Evolutionary conservation across 148 eudicot species (phyloP).

Genomic region (Chenopodium album): DNA sequence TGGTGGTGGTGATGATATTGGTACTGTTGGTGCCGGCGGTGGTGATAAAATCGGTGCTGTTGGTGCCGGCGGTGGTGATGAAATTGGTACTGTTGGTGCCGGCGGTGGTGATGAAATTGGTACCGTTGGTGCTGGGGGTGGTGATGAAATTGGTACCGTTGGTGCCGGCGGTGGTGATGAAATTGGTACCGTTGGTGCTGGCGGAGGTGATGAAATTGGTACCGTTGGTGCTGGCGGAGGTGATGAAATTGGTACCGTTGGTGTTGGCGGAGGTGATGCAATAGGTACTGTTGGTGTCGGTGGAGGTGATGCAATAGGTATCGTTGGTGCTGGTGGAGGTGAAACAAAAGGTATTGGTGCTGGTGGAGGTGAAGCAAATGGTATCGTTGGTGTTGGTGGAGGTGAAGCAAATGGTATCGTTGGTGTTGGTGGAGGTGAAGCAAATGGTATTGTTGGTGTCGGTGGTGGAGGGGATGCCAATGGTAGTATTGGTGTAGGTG

Average conservation of each 20-base stretch:
- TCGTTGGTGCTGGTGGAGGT: conserved; percentile 8
- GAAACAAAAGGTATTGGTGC: conserved; percentile 6
- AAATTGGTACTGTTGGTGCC: conserved; percentile 5
- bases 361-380: conserved; percentile 22
- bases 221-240: conserved; percentile 11
- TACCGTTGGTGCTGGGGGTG: conserved; percentile 19
- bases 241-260: background rate
- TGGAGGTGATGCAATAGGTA: background rate
- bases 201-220: conserved; percentile 11
- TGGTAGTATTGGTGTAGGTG: conserved; percentile 19
- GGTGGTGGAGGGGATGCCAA: conserved; percentile 25
- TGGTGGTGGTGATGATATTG: background rate
- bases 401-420: background rate
- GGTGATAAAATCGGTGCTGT: background rate
- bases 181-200: background rate
- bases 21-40: background rate
- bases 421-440: conserved; percentile 23
- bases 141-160: background rate
- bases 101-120: conserved; percentile 9
- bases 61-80: conserved; percentile 4
- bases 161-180: background rate
- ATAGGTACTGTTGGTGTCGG: conserved; percentile 4
- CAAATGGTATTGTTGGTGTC: conserved; percentile 15
- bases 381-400: conserved; percentile 10
- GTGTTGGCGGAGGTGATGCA: conserved; percentile 11